Evolutionary conservation across 2,329 filamentous ascomycete genomes (phyloP), one percentile per base, ranked within the genome.

Genomic region (Hypoxylon sp.): DNA sequence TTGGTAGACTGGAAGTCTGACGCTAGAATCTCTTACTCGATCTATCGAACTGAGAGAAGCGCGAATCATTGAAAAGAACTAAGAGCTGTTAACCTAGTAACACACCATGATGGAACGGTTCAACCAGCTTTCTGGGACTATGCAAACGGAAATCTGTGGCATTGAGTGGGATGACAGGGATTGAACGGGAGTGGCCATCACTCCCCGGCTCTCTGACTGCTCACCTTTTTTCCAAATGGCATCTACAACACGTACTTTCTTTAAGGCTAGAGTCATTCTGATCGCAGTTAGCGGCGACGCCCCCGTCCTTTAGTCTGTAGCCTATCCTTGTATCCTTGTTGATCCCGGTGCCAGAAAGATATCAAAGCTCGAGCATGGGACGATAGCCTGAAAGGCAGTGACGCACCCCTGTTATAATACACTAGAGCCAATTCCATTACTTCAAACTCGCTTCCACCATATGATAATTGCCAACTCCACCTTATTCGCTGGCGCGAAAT

Each of bases 241-340:
- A 50, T 64, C 57, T 61, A 52, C 14, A 48, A 24, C n/a, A n/a
- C n/a, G n/a, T 52, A 61, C 62, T 66, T 58, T 56, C 58, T 59
- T 44, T 60, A 28, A 30, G 54, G 55, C 69, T 67, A 66, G 55
- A 55, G 59, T 45, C 49, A 70, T 65, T 64, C 66, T 40, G 38
- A 67, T 65, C 56, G 48, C 65, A 64, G 49, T 46, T 36, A 51
- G 57, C 40, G 50, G 49, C 45, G 53, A 52, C 60, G 44, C 52
- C 36, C 36, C 50, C 50, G 36, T 60, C 62, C 33, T 56, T 55
- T 52, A 55, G 50, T 69, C 67, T 71, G 66, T 66, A 72, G 62
- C 65, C 45, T 50, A 74, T 66, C 73, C 74, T 67, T 75, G 72
- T 67, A 20, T 67, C 72, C 70, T 71, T 70, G 67, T 33, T 64